A percentile compares a stretch with the other conserved stretches of the same genome.
Evolutionary conservation across 805 yeast genomes (phyloP).

Genomic region (Sugiyamaella valdiviana): DNA sequence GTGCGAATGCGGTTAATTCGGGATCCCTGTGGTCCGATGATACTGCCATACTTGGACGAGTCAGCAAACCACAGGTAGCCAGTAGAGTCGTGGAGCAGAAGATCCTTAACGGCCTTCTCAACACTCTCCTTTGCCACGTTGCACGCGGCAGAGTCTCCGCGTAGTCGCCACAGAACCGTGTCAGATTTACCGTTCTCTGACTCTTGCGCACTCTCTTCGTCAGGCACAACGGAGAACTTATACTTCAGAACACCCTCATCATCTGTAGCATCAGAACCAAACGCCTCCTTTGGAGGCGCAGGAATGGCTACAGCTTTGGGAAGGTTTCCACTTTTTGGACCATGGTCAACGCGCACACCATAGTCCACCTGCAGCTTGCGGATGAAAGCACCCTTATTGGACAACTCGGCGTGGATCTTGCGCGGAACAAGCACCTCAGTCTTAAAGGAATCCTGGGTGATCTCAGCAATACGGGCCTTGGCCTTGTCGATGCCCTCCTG

Average conservation of each 20-base stretch:
- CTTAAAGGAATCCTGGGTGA: conserved; percentile 54
- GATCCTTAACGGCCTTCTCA: conserved; percentile 43
- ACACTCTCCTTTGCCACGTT: conserved; percentile 49
- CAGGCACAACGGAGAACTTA: conserved; percentile 42
- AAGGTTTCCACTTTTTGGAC: conserved; percentile 28
- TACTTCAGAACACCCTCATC: conserved; percentile 28
- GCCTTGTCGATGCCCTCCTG: conserved; percentile 62
- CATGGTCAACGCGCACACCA: conserved; percentile 56
- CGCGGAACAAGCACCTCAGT: conserved; percentile 53
- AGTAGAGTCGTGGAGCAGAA: conserved; percentile 40
- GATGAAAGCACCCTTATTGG: conserved; percentile 61
- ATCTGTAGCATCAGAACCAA: conserved; percentile 35
- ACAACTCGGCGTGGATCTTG: conserved; percentile 50
- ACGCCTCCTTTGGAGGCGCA: conserved; percentile 38
- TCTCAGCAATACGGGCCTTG: conserved; percentile 50
- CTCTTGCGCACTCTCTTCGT: conserved; percentile 17
- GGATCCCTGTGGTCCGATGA: conserved; percentile 74
- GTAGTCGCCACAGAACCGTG: conserved; percentile 19
- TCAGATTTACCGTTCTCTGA: neutral
- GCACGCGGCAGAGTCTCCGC: conserved; percentile 46
- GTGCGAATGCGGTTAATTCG: conserved; percentile 57
- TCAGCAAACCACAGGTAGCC: conserved; percentile 62
- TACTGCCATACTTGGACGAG: conserved; percentile 47
- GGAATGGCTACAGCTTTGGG: conserved; percentile 40
- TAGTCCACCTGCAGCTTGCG: conserved; percentile 48